Conservation (phyloP, 2,329 filamentous ascomycete genomes). For the Clonostachys sp. region DNA sequence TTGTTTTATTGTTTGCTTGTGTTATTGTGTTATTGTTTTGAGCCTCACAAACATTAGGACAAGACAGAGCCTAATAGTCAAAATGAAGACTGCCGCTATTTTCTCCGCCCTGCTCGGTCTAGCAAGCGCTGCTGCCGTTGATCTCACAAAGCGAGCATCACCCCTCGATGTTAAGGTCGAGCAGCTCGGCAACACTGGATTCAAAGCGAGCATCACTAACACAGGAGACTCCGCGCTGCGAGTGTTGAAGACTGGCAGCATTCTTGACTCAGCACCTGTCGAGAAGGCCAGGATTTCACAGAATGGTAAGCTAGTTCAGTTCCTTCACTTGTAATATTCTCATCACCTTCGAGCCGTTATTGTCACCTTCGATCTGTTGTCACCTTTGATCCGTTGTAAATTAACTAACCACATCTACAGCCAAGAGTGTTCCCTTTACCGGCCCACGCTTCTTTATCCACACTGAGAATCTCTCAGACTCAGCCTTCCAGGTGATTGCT, state of each 20-base stretch:
- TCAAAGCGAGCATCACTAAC: slow-evolving; percentile 44
- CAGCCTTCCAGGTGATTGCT: slow-evolving; percentile 39
- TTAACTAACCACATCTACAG: slow-evolving; percentile 11
- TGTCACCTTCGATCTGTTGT: no score
- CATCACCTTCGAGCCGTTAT: no score
- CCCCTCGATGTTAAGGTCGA: slow-evolving; percentile 33
- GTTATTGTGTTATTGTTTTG: no score
- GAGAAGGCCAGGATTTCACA: slow-evolving; percentile 43
- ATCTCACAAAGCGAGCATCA: background rate
- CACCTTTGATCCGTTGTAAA: no score
- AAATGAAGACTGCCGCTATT: no score
- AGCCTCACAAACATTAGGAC: no score
- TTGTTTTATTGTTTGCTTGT: no score
- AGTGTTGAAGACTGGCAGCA: slow-evolving; percentile 41
- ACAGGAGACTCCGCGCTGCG: slow-evolving; percentile 36
- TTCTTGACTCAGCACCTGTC: slow-evolving; percentile 39
- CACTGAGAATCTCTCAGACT: slow-evolving; percentile 30
- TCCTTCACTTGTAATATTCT: background rate
- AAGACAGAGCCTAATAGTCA: no score
- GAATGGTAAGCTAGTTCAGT: slow-evolving; percentile 22
- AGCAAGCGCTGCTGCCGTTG: no score
- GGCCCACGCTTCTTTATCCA: slow-evolving; percentile 42
- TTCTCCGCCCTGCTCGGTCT: no score
- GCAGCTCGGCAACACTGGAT: slow-evolving; percentile 36
- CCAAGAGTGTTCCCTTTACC: slow-evolving; percentile 35